These are phyloP conservation scores for Schoenoplectus tabernaemontani DNA, from an alignment of 202 grass and related monocot genomes.

Conservation along the genomic window DNA sequence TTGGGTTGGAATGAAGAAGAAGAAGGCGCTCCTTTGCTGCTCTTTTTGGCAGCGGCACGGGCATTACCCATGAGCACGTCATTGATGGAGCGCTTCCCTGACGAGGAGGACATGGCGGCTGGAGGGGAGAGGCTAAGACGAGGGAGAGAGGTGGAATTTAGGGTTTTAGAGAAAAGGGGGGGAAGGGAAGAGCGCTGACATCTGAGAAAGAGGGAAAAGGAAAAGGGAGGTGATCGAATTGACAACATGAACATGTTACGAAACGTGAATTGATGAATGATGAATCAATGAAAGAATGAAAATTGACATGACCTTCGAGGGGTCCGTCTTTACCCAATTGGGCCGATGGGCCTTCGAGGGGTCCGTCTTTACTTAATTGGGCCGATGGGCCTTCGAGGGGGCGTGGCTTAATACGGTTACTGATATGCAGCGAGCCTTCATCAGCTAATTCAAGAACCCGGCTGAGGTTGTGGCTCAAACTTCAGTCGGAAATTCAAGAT, in stretches of 20 bases:
- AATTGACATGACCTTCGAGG: background rate
- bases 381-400: no score
- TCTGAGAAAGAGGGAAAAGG: conserved; percentile 15
- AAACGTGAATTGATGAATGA: background rate
- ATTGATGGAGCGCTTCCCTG: conserved; percentile 57
- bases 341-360: no score
- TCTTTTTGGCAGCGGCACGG: conserved; percentile 53
- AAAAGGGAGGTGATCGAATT: background rate
- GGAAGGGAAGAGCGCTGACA: conserved; percentile 5
- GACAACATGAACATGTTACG: background rate
- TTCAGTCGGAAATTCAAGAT: no score
- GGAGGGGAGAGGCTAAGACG: background rate
- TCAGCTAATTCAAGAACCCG: no score
- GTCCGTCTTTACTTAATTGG: no score
- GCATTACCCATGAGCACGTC: conserved; percentile 90
- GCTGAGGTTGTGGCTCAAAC: no score
- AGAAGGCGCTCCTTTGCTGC: conserved; percentile 33
- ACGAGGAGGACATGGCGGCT: conserved; percentile 38
- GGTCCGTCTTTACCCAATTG: no score
- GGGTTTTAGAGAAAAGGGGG: conserved; percentile 27
- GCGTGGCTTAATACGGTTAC: no score
- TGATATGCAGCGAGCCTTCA: no score
- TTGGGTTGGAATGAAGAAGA: conserved; percentile 31
- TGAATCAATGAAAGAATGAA: background rate
- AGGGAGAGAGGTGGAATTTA: conserved; percentile 9